Conservation (phyloP, 1,284 basidiomycete genomes). For the Amylostereum areolatum region DNA sequence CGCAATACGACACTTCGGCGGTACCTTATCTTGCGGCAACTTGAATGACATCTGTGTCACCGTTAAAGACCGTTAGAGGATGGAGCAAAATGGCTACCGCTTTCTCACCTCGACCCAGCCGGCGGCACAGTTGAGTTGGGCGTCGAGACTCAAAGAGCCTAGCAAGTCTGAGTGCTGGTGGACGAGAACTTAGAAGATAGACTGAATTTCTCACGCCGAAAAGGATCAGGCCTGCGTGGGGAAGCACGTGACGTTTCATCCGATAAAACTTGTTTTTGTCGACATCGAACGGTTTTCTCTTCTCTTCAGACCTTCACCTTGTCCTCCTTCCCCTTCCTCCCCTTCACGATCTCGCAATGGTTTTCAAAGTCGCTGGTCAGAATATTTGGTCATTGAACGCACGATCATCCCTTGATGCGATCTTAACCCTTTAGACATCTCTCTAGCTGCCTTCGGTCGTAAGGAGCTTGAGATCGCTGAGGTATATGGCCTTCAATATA, state of each 20-base stretch:
- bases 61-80: too few relatives aligned
- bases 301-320: constrained; percentile 27
- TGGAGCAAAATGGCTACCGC: too few relatives aligned
- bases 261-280: neutral
- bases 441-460: constrained; percentile 94
- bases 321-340: constrained; percentile 22
- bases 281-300: constrained; percentile 9
- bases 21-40: neutral
- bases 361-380: constrained; percentile 80
- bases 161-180: too few relatives aligned
- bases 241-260: too few relatives aligned
- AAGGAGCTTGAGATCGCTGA: constrained; percentile 99
- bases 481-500: constrained; percentile 31
- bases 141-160: too few relatives aligned
- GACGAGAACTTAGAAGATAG: too few relatives aligned
- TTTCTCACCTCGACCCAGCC: too few relatives aligned
- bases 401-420: constrained; percentile 5
- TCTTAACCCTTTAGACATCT: constrained; percentile 62
- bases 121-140: too few relatives aligned
- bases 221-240: too few relatives aligned
- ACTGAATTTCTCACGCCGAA: too few relatives aligned
- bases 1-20: constrained; percentile 46
- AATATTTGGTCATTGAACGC: neutral
- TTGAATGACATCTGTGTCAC: constrained; percentile 1
- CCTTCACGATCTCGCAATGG: constrained; percentile 45